Percentiles rank a stretch among this genome's conserved stretches.
Evolutionary conservation across 1,284 basidiomycete genomes (phyloP).

Genomic region (Ganoderma multipileum): DNA sequence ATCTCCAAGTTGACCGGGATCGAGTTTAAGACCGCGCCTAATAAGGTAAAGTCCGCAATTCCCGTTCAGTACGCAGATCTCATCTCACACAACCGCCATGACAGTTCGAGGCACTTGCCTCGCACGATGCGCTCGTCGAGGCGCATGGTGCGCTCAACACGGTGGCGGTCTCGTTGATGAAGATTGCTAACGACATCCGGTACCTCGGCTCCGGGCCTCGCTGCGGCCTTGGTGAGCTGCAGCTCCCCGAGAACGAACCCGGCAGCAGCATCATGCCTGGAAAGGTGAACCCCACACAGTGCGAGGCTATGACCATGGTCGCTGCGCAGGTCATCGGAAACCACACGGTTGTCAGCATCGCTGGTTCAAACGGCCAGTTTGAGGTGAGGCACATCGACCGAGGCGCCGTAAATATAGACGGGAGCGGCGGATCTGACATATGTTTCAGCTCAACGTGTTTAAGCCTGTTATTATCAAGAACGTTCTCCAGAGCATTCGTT

Average conservation of each 20-base stretch:
- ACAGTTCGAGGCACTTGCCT: constrained; percentile 97
- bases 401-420: neutral
- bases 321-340: constrained; percentile 99
- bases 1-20: constrained; percentile 93
- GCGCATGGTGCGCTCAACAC: constrained; percentile 96
- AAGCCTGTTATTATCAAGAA: constrained; percentile 99
- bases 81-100: constrained; percentile 16
- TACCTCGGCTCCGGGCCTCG: constrained; percentile 98
- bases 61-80: constrained; percentile 1
- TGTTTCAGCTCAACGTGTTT: constrained; percentile 92
- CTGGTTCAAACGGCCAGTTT: constrained; percentile 96
- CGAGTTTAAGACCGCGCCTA: constrained; percentile 95
- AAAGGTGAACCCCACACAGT: constrained; percentile 99
- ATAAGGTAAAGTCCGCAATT: constrained; percentile 72
- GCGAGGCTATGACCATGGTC: constrained; percentile 99
- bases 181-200: constrained; percentile 99
- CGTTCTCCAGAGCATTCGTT: constrained; percentile 93
- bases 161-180: constrained; percentile 96
- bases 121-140: constrained; percentile 98
- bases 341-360: constrained; percentile 92
- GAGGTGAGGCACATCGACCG: constrained; percentile 63
- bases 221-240: constrained; percentile 95
- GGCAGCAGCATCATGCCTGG: constrained; percentile 99
- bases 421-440: constrained; percentile 3
- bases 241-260: constrained; percentile 97